A percentile compares a stretch with the other conserved stretches of the same genome.
Conservation (phyloP, 495 filamentous ascomycete genomes). For the Aspergillus panamensis region DNA sequence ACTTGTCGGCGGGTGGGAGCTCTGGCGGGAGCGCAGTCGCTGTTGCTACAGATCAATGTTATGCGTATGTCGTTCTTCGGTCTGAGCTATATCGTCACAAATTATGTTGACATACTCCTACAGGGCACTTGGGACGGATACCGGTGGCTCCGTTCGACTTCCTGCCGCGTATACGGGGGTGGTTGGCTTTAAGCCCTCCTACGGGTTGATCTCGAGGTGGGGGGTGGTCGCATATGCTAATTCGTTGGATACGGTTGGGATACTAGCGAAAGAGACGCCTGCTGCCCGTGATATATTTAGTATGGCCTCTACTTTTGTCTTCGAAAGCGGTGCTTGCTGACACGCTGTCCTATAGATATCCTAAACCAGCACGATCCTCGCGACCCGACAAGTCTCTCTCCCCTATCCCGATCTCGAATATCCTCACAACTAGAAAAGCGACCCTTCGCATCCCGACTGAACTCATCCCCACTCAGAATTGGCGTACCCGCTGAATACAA, state of each 20-base stretch:
- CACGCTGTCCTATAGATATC: conserved; percentile 29
- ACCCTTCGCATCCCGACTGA: conserved; percentile 29
- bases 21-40: conserved; percentile 92
- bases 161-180: conserved; percentile 88
- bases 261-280: conserved; percentile 56
- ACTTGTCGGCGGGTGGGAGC: conserved; percentile 78
- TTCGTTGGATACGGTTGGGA: conserved; percentile 88
- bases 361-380: conserved; percentile 61
- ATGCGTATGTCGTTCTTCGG: conserved; percentile 46
- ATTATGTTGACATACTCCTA: conserved; percentile 1
- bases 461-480: conserved; percentile 47
- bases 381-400: conserved; percentile 74
- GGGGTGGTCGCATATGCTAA: conserved; percentile 96
- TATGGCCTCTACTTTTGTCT: conserved; percentile 21
- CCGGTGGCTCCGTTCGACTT: conserved; percentile 86
- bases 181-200: conserved; percentile 91
- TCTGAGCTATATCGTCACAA: neutral
- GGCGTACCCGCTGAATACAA: conserved; percentile 88
- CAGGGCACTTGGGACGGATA: conserved; percentile 87
- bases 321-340: conserved; percentile 5
- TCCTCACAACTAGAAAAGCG: conserved; percentile 23
- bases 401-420: conserved; percentile 47
- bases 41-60: conserved; percentile 66
- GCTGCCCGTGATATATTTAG: conserved; percentile 55
- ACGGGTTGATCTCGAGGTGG: conserved; percentile 77